A percentile compares a stretch with the other conserved stretches of the same genome.
Conservation (phyloP, 257 asterid species). For the Nicotiana attenuata region DNA sequence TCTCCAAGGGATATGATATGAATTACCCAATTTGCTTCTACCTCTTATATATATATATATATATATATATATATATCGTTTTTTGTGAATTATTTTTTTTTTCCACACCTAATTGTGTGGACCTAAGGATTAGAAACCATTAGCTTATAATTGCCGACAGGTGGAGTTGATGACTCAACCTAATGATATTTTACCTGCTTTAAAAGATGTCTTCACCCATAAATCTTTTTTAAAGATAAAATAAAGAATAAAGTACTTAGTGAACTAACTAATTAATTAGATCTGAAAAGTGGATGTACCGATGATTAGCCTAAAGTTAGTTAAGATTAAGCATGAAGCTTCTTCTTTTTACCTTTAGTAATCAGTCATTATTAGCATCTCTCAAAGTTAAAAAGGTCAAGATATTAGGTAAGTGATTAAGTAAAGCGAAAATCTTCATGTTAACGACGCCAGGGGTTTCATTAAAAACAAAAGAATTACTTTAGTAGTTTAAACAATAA, state of each 20-base stretch:
- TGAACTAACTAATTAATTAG: constrained; percentile 1
- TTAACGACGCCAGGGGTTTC: neutral
- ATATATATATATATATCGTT: no score
- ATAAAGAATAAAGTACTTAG: constrained; percentile 4
- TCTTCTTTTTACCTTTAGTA: constrained; percentile 1
- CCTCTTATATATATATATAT: no score
- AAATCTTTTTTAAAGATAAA: neutral
- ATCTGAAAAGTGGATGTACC: constrained; percentile 12
- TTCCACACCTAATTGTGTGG: neutral
- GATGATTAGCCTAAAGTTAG: constrained; percentile 8
- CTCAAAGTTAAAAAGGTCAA: neutral
- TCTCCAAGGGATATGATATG: no score
- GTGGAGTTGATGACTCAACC: neutral
- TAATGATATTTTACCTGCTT: constrained; percentile 13
- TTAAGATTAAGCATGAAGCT: constrained; percentile 1
- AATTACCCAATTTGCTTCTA: no score
- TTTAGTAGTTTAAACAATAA: neutral
- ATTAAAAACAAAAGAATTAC: neutral
- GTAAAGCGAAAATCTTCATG: neutral
- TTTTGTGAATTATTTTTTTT: neutral
- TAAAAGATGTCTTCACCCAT: constrained; percentile 1
- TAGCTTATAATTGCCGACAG: neutral
- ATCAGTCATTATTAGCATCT: neutral
- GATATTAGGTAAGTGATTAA: neutral
- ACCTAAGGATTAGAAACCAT: neutral